Conservation (phyloP, 2,329 filamentous ascomycete species). For the Neofusicoccum sp. region DNA sequence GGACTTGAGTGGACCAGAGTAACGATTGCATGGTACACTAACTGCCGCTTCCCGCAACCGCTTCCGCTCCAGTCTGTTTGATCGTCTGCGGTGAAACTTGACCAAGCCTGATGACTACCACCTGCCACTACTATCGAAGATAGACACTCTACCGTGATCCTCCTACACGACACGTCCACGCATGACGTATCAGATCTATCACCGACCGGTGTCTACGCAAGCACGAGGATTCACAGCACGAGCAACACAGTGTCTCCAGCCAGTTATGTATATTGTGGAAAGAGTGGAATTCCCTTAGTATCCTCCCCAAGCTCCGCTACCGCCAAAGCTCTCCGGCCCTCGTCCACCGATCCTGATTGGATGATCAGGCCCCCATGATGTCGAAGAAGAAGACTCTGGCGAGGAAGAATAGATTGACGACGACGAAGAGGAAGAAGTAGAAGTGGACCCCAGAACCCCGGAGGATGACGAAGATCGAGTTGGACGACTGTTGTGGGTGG, state of each 20-base stretch:
- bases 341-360: constrained; percentile 9
- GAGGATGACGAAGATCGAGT: neutral
- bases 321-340: constrained; percentile 10
- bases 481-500: neutral
- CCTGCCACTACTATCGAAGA: too few species aligned
- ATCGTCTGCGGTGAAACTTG: too few species aligned
- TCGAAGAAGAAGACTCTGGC: neutral
- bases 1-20: too few species aligned
- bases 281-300: neutral
- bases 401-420: neutral
- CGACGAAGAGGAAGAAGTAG: neutral
- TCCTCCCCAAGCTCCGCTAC: constrained; percentile 1
- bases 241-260: neutral
- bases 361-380: constrained; percentile 7
- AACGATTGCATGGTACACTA: too few species aligned
- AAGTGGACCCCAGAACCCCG: neutral
- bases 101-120: too few species aligned
- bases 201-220: too few species aligned
- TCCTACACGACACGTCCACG: too few species aligned
- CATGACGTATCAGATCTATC: too few species aligned
- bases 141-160: too few species aligned
- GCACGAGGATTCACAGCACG: neutral
- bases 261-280: constrained; percentile 7
- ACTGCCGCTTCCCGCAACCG: too few species aligned
- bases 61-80: too few species aligned